Conservation (phyloP, 768 basidiomycete species). For the Tephrocybe rancida region DNA sequence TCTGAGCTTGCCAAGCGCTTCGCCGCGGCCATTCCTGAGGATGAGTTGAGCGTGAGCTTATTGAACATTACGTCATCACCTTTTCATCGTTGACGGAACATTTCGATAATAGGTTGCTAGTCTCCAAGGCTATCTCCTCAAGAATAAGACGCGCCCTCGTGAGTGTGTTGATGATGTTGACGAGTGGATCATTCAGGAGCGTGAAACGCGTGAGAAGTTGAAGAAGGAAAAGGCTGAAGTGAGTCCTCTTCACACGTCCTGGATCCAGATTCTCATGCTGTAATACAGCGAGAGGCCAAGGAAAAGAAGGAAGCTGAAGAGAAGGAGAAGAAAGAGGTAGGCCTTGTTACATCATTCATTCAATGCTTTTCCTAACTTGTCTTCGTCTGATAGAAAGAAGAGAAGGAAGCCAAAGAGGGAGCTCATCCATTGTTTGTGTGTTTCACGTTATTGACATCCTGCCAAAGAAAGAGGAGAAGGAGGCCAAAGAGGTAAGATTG, state of each 20-base stretch:
- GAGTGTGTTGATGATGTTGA: slow-evolving; percentile 82
- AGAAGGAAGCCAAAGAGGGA: slow-evolving; percentile 54
- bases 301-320: slow-evolving; percentile 80
- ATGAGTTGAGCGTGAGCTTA: slow-evolving; percentile 76
- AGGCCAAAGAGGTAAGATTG: slow-evolving; percentile 43
- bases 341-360: slow-evolving; percentile 2
- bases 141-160: slow-evolving; percentile 88
- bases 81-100: not conserved
- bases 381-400: slow-evolving; percentile 41
- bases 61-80: not conserved
- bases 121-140: slow-evolving; percentile 84
- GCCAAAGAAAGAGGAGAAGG: slow-evolving; percentile 43
- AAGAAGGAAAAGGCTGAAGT: slow-evolving; percentile 78
- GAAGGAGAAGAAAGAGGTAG: slow-evolving; percentile 52
- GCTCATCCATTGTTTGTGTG: not conserved
- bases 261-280: slow-evolving; percentile 17
- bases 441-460: not conserved
- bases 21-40: slow-evolving; percentile 81
- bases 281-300: slow-evolving; percentile 70
- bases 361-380: slow-evolving; percentile 1
- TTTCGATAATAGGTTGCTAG: slow-evolving; percentile 62
- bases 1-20: slow-evolving; percentile 79
- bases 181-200: slow-evolving; percentile 80
- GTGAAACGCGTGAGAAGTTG: slow-evolving; percentile 81
- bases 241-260: slow-evolving; percentile 13